Evolutionary conservation across 139 green algal genomes (phyloP), one percentile per base, ranked within the genome.

Genomic region (Tetraselmis chui): DNA sequence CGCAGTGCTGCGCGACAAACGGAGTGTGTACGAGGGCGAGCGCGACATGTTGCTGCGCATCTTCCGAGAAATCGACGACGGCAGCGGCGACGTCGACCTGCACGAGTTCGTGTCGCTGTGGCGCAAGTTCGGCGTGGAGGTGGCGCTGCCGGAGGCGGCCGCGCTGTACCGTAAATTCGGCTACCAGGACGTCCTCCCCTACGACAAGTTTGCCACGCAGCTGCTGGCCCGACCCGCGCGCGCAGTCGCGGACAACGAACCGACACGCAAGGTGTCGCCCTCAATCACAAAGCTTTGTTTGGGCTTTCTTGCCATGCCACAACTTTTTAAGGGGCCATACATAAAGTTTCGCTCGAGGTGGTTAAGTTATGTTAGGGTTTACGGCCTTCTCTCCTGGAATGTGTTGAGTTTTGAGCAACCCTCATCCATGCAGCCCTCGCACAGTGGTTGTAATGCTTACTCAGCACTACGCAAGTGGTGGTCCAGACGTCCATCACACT

Each of bases 1-100:
- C 0, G 88, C 91, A 76, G 82, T 85, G 5, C 79, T 93, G 80
- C 83, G 87, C 1, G 76, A 23, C 2, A 85, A 79, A 59, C 79
- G 88, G 29, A 87, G 81, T 29, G 86, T 93, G 79, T 87, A 91
- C 45, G 86, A 90, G 75, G 81, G 84, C 77, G 86, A 82, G 67
- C 88, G 90, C 84, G 85, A 86, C 5, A 31, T 91, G 78, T 78
- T 93, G 76, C 79, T 89, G 79, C 80, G 83, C n/a, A 29, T 90
- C 29, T 91, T 92, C 86, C 90, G 87, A 79, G 81, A 83, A 2
- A 86, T 92, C 18, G 89, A 91, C 80, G 85, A 91, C 29, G 89
- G 89, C 77, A 90, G 87, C 67, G 89, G 85, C 29, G 87, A 91
- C 78, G 86, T 92, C 45, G 59, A 83, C 76, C 29, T 82, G 24